Conservation (phyloP, 176 grass and related monocot species). For the Oryza glaberrima region DNA sequence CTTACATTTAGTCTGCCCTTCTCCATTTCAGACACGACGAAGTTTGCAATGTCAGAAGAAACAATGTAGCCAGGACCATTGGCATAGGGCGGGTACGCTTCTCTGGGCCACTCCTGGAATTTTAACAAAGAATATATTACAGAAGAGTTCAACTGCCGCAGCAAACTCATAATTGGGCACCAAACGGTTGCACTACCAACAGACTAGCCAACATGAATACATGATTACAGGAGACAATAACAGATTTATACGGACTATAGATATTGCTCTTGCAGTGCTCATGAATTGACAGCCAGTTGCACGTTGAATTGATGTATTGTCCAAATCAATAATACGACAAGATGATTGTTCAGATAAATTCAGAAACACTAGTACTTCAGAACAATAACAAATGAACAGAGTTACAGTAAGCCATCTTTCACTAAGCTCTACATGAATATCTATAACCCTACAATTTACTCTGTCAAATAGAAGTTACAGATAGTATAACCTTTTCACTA, state of each 20-base stretch:
- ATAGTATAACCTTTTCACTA: neutral
- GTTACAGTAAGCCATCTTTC: neutral
- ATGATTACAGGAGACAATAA: slow-evolving; percentile 37
- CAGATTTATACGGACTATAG: slow-evolving; percentile 12
- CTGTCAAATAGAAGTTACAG: neutral
- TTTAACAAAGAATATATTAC: slow-evolving; percentile 14
- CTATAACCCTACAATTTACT: neutral
- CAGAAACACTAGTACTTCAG: neutral
- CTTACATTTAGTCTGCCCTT: slow-evolving; percentile 60
- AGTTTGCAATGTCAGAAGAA: slow-evolving; percentile 67
- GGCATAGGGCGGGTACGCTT: slow-evolving; percentile 62
- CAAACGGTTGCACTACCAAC: neutral
- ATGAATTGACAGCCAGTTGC: slow-evolving; percentile 30
- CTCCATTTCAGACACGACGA: slow-evolving; percentile 57
- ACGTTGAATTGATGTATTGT: neutral
- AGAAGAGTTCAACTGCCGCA: slow-evolving; percentile 35
- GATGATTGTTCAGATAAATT: neutral
- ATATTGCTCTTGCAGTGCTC: slow-evolving; percentile 24
- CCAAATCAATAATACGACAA: slow-evolving; percentile 7
- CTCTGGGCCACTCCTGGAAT: slow-evolving; percentile 73
- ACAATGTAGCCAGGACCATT: slow-evolving; percentile 76
- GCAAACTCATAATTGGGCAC: slow-evolving; percentile 30
- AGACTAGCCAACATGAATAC: slow-evolving; percentile 23
- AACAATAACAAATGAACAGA: neutral
- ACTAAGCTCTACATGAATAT: neutral